Base-by-base conservation (phyloP, 495 filamentous ascomycete species). In the Penicillium ucsense region DNA sequence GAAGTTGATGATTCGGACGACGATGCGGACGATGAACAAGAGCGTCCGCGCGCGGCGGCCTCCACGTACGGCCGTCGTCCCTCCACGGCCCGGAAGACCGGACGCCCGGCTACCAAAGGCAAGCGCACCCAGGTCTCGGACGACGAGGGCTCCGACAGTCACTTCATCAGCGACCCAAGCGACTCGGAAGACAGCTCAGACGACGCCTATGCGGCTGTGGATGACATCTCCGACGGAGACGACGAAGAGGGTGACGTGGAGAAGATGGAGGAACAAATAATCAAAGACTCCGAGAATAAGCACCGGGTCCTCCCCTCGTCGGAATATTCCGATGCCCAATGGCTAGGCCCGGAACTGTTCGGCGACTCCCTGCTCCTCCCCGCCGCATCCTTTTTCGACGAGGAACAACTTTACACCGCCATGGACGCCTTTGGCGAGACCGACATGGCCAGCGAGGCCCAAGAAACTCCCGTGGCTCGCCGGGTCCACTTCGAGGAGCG, bases 221-320 rank as follows among this genome's bases (percentile, higher is more conserved):
- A 89, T 53, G 78, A 86, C 35, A 84, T 94, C 49, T 84, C 78
- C 46, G 86, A 89, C 41, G 83, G 76, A 6, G 84, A 87, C 50
- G 83, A 86, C 43, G 84, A 88, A 62, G 84, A 88, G 53, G 75
- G 81, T 57, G 79, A 82, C 68, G 74, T 88, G 29, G 75, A 82
- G 54, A 77, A 80, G 65, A 69, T 78, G 54, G 86, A 92, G 74
- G 86, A 87, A 66, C 67, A 80, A 59, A 74, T 81, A 53, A 85
- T 89, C 43, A 72, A 87, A 41, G 71, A 75, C 43, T 79, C 77
- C 1, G 73, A 78, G 52, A 68, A 73, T 44, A 70, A 73, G 11
- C 55, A 66, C 37, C 62, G 54, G 2, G 8, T 64, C 8, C 30
- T 66, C 12, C 54, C 61, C 29, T 43, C 54, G 5, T 48, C 59